Percentiles rank a stretch among this genome's conserved stretches.
Evolutionary conservation across 208 protist species (phyloP).

Genomic region (Leishmania guyanensis): DNA sequence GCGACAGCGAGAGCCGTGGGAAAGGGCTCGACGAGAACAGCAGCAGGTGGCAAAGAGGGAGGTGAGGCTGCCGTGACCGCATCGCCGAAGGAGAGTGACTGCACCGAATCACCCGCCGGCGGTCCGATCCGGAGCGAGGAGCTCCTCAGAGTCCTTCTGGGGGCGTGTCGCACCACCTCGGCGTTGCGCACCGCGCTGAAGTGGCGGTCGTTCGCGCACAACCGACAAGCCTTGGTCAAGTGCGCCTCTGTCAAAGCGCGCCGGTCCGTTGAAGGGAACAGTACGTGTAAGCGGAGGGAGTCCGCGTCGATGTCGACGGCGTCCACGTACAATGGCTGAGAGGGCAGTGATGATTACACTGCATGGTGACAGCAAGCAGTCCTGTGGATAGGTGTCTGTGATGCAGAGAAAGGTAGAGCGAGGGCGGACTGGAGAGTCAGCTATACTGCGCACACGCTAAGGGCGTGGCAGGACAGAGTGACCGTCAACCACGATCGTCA

Average conservation of each 20-base stretch:
- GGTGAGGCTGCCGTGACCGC: not conserved
- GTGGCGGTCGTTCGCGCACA: constrained; percentile 51
- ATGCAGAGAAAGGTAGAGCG: not conserved
- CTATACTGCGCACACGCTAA: not conserved
- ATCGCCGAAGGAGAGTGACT: not conserved
- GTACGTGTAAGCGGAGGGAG: constrained; percentile 8
- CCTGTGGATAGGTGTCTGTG: not conserved
- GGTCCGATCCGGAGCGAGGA: not conserved
- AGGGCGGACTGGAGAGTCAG: not conserved
- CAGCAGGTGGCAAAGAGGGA: not conserved
- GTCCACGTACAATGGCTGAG: not conserved
- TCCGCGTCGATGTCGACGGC: not conserved
- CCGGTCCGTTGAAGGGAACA: constrained; percentile 15
- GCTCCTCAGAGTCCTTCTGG: not conserved
- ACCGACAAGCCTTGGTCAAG: constrained; percentile 28
- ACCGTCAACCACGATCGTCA: not conserved
- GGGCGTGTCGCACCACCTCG: not conserved
- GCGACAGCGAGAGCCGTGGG: constrained; percentile 38
- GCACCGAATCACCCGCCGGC: constrained; percentile 31
- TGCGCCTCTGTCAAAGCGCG: constrained; percentile 15
- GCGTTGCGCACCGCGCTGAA: constrained; percentile 39
- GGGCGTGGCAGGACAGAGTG: not conserved
- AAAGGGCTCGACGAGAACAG: constrained; percentile 10
- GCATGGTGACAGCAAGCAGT: not conserved
- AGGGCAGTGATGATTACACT: not conserved